Conservation (phyloP, 441 rosid genomes). For the Pelargonium citronellum region DNA sequence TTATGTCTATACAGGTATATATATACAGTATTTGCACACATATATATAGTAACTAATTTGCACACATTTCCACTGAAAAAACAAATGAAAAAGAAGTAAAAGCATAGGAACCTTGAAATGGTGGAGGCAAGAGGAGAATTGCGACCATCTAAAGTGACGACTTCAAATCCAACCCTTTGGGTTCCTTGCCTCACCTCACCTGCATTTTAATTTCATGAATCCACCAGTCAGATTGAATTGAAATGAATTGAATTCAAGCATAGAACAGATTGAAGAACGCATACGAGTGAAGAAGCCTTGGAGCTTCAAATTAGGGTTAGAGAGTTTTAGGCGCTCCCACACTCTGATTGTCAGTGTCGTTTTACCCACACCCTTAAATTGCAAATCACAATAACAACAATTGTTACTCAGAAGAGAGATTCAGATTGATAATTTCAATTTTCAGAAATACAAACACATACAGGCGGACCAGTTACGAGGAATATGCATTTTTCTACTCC, state of each 20-base stretch:
- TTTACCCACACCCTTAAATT: slow-evolving; percentile 55
- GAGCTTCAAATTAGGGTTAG: slow-evolving; percentile 44
- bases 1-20: too few species aligned
- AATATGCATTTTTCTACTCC: background rate
- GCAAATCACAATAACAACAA: background rate
- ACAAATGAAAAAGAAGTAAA: background rate
- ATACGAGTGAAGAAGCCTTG: slow-evolving; percentile 60
- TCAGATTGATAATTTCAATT: background rate
- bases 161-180: slow-evolving; percentile 59
- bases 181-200: slow-evolving; percentile 53
- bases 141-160: slow-evolving; percentile 54
- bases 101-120: slow-evolving; percentile 36
- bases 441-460: background rate
- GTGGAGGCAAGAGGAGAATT: slow-evolving; percentile 51
- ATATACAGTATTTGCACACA: too few species aligned
- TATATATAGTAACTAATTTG: too few species aligned
- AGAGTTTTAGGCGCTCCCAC: slow-evolving; percentile 39
- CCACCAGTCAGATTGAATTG: background rate
- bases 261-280: background rate
- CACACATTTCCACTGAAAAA: background rate
- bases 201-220: slow-evolving; percentile 6
- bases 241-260: background rate
- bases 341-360: slow-evolving; percentile 51
- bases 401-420: background rate
- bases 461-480: background rate